These are phyloP conservation scores for Phoma sp. DNA, from an alignment of 2,329 filamentous ascomycete genomes.

Conservation along the genomic window DNA sequence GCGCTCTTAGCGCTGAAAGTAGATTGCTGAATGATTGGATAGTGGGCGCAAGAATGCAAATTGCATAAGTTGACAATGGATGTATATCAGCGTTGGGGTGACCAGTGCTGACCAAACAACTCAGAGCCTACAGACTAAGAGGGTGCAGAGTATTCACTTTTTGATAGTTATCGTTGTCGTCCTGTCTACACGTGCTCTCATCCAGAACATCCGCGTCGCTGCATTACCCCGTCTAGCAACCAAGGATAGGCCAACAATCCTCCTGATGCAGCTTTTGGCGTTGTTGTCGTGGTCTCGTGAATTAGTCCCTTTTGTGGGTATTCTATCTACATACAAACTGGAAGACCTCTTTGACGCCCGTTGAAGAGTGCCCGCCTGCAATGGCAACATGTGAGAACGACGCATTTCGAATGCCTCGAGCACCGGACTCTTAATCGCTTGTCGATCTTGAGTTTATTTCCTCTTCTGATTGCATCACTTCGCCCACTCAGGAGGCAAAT, in stretches of 20 bases:
- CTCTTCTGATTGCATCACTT: neutral
- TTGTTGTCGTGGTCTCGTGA: too few species aligned
- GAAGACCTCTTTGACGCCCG: too few species aligned
- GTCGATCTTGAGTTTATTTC: neutral
- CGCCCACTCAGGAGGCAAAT: constrained; percentile 65
- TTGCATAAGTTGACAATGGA: too few species aligned
- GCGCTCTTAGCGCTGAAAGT: neutral
- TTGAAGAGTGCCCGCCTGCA: neutral
- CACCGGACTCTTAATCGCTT: neutral
- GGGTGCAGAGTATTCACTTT: neutral
- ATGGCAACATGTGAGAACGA: neutral
- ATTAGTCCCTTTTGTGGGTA: too few species aligned
- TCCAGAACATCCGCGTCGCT: neutral
- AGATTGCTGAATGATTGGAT: too few species aligned
- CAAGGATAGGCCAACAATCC: neutral
- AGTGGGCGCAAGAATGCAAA: too few species aligned
- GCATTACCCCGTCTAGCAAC: neutral
- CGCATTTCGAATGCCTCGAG: neutral
- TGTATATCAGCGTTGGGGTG: too few species aligned
- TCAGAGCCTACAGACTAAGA: too few species aligned
- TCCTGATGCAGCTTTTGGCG: neutral
- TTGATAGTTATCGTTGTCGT: neutral
- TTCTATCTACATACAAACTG: too few species aligned
- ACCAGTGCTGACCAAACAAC: too few species aligned
- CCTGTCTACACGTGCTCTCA: constrained; percentile 2